phyloP scores from a whole-genome alignment of 1,284 basidiomycete species.

The Irpex sp. region DNA sequence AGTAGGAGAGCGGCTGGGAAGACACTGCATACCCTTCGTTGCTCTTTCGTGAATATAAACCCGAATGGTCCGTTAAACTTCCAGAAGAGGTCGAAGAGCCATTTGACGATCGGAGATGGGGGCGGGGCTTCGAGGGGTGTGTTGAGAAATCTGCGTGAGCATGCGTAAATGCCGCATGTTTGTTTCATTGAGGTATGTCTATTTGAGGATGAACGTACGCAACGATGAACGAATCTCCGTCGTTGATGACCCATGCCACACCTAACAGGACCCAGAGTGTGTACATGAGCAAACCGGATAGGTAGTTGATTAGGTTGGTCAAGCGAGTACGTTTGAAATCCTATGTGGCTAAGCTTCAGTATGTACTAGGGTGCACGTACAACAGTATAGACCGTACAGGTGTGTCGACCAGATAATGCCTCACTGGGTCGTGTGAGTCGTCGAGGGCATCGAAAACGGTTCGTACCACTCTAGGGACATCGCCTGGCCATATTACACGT shows the following conservation, averaged over 20 bases:
- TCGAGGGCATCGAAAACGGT: background rate
- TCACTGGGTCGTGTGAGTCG: conserved; percentile 1
- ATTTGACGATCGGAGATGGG: background rate
- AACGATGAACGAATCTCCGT: background rate
- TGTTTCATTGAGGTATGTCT: background rate
- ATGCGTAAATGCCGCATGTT: background rate
- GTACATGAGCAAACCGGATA: background rate
- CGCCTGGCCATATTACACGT: background rate
- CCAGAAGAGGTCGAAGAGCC: background rate
- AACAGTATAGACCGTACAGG: background rate
- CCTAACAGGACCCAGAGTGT: background rate
- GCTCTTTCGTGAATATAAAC: background rate
- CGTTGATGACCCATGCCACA: background rate
- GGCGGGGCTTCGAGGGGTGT: background rate
- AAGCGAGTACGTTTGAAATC: background rate
- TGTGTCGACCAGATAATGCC: background rate
- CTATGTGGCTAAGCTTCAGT: background rate
- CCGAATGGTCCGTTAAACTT: background rate
- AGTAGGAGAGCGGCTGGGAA: background rate
- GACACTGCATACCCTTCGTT: background rate
- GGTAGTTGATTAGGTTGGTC: background rate
- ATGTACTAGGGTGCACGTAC: background rate
- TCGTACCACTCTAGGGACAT: background rate
- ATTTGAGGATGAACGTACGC: background rate
- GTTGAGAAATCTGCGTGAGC: background rate